phyloP scores from a whole-genome alignment of 1,284 basidiomycete genomes.

The Moesziomyces sp. region DNA sequence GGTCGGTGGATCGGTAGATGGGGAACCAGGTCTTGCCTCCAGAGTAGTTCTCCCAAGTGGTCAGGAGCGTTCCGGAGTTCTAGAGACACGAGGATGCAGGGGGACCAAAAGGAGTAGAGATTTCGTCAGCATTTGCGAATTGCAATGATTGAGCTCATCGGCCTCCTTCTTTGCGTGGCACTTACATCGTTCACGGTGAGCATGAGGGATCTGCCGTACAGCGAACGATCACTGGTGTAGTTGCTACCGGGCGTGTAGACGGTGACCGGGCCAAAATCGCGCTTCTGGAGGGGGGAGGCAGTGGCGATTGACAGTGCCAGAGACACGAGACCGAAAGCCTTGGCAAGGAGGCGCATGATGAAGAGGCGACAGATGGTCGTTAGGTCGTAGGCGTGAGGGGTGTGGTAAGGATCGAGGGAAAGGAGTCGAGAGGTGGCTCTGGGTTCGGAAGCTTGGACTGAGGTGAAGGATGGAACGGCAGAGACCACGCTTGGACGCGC shows the following conservation, averaged over 20 bases:
- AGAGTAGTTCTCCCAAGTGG: conserved; percentile 42
- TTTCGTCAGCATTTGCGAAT: neutral
- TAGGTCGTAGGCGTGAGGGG: neutral
- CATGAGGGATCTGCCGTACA: conserved; percentile 37
- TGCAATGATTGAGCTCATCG: neutral
- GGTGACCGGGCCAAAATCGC: conserved; percentile 34
- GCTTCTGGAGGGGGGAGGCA: conserved; percentile 24
- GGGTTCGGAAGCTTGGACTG: neutral
- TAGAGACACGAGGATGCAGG: neutral
- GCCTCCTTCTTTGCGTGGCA: neutral
- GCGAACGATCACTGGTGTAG: conserved; percentile 30
- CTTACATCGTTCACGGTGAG: conserved; percentile 33
- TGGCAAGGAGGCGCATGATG: conserved; percentile 11
- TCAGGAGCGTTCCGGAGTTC: conserved; percentile 31
- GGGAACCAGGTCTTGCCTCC: conserved; percentile 32
- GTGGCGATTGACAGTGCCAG: conserved; percentile 10
- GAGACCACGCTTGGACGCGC: no score
- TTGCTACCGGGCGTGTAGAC: conserved; percentile 36
- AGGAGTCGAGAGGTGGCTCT: neutral
- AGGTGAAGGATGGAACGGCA: no score
- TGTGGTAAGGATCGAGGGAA: neutral
- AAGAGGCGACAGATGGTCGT: neutral
- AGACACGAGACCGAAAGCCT: conserved; percentile 9
- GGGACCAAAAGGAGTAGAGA: neutral
- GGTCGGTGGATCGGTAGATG: conserved; percentile 41